Conservation (phyloP, 2,329 filamentous ascomycete genomes). For the Seiridium unicorne region DNA sequence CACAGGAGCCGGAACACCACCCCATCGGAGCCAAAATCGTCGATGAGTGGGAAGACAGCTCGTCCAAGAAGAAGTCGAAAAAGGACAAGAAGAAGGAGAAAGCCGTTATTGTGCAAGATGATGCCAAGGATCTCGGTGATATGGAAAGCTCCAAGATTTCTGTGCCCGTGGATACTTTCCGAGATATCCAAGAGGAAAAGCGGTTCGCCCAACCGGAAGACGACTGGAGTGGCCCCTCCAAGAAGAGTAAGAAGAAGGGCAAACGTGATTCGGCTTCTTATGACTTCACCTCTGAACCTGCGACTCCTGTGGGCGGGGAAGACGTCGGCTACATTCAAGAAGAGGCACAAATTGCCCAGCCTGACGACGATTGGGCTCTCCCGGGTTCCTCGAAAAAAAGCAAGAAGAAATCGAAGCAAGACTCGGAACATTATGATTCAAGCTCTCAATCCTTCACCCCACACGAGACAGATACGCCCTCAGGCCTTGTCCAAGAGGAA, state of each 20-base stretch:
- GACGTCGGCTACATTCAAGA: neutral
- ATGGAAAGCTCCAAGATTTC: constrained; percentile 14
- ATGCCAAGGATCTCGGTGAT: constrained; percentile 11
- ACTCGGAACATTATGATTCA: neutral
- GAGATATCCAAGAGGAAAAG: neutral
- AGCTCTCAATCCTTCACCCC: neutral
- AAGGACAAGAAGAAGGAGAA: constrained; percentile 25
- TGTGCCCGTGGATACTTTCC: constrained; percentile 11
- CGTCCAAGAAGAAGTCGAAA: constrained; percentile 21
- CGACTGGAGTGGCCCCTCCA: constrained; percentile 17
- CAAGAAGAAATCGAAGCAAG: constrained; percentile 1
- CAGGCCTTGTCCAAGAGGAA: constrained; percentile 4
- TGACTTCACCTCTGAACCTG: constrained; percentile 26
- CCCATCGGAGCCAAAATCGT: constrained; percentile 9
- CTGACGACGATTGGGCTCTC: neutral
- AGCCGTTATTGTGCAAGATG: constrained; percentile 22
- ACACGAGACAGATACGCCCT: neutral
- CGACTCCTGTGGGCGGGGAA: neutral
- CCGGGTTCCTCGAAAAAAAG: neutral
- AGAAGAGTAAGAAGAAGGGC: constrained; percentile 33
- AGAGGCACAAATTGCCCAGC: neutral
- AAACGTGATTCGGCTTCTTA: constrained; percentile 24
- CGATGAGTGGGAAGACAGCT: constrained; percentile 22
- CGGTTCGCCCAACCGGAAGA: constrained; percentile 11
- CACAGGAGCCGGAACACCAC: constrained; percentile 18